Evolutionary conservation across 768 basidiomycete genomes (phyloP), one percentile per base, ranked within the genome.

Genomic region (Boletus reticuloceps): DNA sequence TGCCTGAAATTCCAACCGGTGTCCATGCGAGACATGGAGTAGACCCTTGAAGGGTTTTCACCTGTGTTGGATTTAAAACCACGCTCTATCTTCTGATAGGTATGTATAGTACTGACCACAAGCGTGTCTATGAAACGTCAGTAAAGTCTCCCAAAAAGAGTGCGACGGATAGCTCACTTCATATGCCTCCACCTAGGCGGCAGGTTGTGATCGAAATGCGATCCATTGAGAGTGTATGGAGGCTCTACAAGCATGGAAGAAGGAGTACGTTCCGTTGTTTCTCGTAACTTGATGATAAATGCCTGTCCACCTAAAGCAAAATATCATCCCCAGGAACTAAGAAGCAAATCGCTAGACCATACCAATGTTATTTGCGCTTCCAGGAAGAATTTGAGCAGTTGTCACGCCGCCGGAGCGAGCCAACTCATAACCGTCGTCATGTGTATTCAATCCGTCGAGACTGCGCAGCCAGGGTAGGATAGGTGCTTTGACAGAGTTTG

Each of bases 1-100:
- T 81, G 76, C 45, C 93, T 84, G 67, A 90, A 81, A 11, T 85
- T 77, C 85, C 89, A 94, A 58, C 83, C 79, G 1, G 81, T 77
- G 63, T 96, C 93, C 84, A 94, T 88, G 16, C 92, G 82, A 31
- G 73, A 80, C 29, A 68, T 59, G 19, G 81, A 80, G 57, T 84
- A 80, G 6, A 54, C 59, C 10, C 69, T 69, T 8, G 66, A 67
- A 8, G 70, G 70, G 50, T 74, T 74, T 58, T 74, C 72, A 14
- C 72, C 71, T 63, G 45, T 27, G 12, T 22, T 50, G 25, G 32
- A 39, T 51, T 2, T 36, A 34, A 31, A 47, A 6, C 31, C 11
- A 14, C 13, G 37, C 17, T 10, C 8, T 27, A 46, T 29, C 42
- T 19, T 29, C 16, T 16, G 17, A 32, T 11, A 25, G 19, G 1